Percentiles rank a stretch among this genome's conserved stretches.
These are phyloP conservation scores for Flammula alnicola DNA, from an alignment of 1,284 basidiomycete genomes.

Conservation along the genomic window DNA sequence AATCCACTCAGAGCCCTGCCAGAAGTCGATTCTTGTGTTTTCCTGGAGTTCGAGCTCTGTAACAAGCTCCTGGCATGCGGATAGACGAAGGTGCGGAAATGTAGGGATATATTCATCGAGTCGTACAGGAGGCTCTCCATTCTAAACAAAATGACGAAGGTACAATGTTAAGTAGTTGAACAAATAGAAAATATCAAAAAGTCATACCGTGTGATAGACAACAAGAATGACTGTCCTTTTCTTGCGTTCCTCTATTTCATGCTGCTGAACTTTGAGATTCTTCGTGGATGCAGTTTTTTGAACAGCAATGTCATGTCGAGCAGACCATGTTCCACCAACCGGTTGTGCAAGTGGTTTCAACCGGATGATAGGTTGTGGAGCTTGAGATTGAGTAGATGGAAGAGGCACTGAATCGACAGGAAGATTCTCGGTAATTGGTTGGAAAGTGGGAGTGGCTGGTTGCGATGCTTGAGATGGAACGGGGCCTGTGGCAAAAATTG, in stretches of 20 bases:
- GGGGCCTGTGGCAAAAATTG: too few species aligned
- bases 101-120: too few species aligned
- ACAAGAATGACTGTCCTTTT: constrained; percentile 1
- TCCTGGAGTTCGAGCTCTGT: not conserved
- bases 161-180: too few species aligned
- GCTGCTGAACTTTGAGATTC: constrained; percentile 5
- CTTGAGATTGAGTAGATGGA: too few species aligned
- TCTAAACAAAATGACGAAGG: too few species aligned
- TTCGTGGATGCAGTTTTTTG: too few species aligned
- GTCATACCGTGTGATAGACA: constrained; percentile 3
- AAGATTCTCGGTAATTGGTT: too few species aligned
- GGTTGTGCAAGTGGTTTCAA: not conserved
- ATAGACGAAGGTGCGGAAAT: constrained; percentile 2
- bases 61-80: not conserved
- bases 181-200: not conserved
- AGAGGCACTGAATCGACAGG: too few species aligned
- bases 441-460: not conserved
- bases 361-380: too few species aligned
- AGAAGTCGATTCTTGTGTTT: not conserved
- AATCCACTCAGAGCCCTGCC: constrained; percentile 2
- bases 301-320: too few species aligned
- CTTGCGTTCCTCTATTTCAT: constrained; percentile 1
- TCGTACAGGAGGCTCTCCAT: too few species aligned
- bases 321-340: too few species aligned
- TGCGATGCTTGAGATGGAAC: not conserved